A percentile compares a stretch with the other conserved stretches of the same genome.
Conservation (phyloP, 1,139 yeast species). For the Candida albicans region DNA sequence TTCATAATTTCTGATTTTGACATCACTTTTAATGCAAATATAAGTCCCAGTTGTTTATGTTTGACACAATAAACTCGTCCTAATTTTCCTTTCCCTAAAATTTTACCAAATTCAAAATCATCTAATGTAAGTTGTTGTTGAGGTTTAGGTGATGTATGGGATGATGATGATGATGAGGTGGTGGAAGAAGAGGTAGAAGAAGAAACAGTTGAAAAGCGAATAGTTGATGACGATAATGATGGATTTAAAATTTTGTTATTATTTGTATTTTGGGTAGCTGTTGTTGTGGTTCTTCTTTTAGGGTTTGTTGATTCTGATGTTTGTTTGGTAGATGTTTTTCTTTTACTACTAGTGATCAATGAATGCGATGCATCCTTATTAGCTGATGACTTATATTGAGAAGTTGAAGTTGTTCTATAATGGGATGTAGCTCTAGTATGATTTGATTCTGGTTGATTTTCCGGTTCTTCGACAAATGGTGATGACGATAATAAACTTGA, state of each 20-base stretch:
- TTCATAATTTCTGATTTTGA: conserved; percentile 73
- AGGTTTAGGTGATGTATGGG: conserved; percentile 10
- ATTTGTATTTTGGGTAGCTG: no score
- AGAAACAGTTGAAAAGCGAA: no score
- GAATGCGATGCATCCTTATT: no score
- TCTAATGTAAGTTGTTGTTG: conserved; percentile 26
- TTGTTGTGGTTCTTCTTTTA: no score
- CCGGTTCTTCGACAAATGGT: conserved; percentile 10
- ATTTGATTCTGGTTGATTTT: not conserved
- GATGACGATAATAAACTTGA: conserved; percentile 6
- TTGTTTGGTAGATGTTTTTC: no score
- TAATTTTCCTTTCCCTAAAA: conserved; percentile 89
- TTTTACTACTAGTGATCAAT: no score
- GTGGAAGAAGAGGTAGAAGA: not conserved
- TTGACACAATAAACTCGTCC: conserved; percentile 90
- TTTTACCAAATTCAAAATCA: conserved; percentile 86
- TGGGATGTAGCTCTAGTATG: no score
- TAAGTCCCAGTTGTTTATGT: conserved; percentile 71
- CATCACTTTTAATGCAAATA: conserved; percentile 92
- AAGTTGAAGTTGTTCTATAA: no score
- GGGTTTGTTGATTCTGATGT: no score
- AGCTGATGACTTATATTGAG: no score
- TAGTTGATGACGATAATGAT: no score
- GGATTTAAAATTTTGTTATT: no score
- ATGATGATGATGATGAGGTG: not conserved